Conservation (phyloP, 768 basidiomycete genomes). For the Mrakia hoshinonis region DNA sequence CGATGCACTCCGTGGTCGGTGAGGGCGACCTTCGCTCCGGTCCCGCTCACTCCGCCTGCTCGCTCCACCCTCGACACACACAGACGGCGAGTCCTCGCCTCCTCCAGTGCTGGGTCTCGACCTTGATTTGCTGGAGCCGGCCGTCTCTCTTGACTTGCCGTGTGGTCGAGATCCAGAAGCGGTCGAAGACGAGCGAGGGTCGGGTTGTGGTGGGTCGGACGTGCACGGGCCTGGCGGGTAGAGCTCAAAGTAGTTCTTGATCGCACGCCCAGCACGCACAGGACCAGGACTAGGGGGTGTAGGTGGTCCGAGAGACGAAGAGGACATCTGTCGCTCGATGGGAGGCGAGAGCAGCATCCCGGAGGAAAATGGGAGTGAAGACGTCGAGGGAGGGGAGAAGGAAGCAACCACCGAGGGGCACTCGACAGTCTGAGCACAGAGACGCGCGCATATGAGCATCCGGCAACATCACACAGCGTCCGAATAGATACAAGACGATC, state of each 20-base stretch:
- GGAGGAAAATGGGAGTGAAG: no score
- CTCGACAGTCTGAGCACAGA: no score
- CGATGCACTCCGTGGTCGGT: neutral
- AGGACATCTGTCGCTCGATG: neutral
- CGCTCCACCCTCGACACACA: neutral
- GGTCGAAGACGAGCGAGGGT: neutral
- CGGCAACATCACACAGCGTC: no score
- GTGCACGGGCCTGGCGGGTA: neutral
- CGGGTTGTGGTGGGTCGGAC: neutral
- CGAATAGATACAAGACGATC: no score
- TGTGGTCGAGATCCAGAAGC: neutral
- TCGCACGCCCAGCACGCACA: neutral
- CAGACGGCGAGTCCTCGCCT: no score
- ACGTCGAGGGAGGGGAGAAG: no score
- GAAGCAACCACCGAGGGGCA: no score
- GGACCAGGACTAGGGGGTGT: neutral
- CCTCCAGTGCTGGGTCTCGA: no score
- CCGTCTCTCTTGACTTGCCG: neutral
- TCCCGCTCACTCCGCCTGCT: neutral
- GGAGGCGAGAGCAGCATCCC: neutral
- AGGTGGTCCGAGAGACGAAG: neutral
- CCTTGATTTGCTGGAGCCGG: no score
- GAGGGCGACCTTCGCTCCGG: neutral
- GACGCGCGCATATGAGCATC: no score
- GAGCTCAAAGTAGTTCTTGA: slow-evolving; percentile 5